These are phyloP conservation scores for Luffa aegyptiaca DNA, from an alignment of 306 rosid genomes.

Conservation along the genomic window DNA sequence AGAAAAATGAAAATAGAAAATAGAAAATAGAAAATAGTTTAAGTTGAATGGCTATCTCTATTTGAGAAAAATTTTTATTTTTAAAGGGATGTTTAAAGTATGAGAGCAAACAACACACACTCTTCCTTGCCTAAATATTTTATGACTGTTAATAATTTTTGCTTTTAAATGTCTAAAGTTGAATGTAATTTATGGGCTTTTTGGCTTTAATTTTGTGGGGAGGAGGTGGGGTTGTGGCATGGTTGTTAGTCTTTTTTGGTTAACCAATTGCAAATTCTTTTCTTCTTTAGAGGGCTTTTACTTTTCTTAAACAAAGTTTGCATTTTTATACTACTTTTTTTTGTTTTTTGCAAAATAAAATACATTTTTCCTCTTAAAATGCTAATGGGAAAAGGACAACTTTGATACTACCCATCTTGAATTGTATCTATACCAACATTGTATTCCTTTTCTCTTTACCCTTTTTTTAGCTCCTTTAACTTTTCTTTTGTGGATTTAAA, in stretches of 20 bases:
- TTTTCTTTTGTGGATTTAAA: not conserved
- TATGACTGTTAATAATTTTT: not conserved
- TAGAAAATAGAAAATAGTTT: not conserved
- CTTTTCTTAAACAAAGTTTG: not conserved
- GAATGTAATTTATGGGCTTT: not conserved
- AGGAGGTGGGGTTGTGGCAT: not conserved
- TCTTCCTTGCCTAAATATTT: not conserved
- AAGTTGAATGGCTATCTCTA: not conserved
- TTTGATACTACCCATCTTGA: not conserved
- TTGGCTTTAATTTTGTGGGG: not conserved
- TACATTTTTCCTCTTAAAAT: not conserved
- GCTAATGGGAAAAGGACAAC: not conserved
- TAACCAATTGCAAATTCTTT: not conserved
- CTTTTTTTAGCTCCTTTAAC: not conserved
- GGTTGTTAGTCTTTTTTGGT: not conserved
- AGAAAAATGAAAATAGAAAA: not conserved
- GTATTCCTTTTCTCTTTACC: conserved; percentile 1
- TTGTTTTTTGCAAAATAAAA: not conserved
- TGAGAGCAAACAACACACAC: not conserved
- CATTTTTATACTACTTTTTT: not conserved
- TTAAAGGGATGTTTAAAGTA: not conserved
- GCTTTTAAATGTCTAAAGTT: not conserved
- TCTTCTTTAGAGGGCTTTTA: not conserved
- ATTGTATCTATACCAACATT: not conserved
- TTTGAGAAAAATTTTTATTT: not conserved